Percentiles rank a stretch among this genome's conserved stretches.
Evolutionary conservation across 2,329 filamentous ascomycete genomes (phyloP).

Genomic region (Nannizziopsis arthrosporioides): DNA sequence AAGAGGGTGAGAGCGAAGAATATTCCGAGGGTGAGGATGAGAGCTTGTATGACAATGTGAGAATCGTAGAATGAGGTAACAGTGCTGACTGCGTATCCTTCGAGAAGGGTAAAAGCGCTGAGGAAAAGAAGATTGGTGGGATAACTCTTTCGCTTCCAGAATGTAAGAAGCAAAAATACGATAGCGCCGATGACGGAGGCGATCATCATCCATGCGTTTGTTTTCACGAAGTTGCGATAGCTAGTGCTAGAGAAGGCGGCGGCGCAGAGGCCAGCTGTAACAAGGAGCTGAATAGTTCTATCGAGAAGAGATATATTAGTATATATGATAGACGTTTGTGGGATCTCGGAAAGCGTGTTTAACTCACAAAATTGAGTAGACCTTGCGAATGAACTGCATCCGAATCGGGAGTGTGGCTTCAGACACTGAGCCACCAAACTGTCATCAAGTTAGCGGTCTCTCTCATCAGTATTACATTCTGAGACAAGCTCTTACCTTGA

Average conservation of each 20-base stretch:
- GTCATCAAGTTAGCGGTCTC: constrained; percentile 15
- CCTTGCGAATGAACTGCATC: constrained; percentile 93
- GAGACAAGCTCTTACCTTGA: constrained; percentile 54
- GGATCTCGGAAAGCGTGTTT: not conserved
- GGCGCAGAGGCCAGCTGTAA: constrained; percentile 67
- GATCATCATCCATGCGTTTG: constrained; percentile 73
- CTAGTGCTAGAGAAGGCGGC: constrained; percentile 70
- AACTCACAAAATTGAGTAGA: constrained; percentile 78
- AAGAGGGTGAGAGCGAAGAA: constrained; percentile 60
- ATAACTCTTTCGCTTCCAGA: constrained; percentile 92
- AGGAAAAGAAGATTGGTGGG: constrained; percentile 92
- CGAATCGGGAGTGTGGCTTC: constrained; percentile 92
- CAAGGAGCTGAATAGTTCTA: constrained; percentile 76
- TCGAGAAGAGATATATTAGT: not conserved
- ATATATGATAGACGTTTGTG: no score
- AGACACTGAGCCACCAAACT: constrained; percentile 86
- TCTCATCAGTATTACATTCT: not conserved
- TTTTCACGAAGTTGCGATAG: constrained; percentile 82
- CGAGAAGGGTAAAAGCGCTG: constrained; percentile 73
- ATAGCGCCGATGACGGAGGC: constrained; percentile 73
- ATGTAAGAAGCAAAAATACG: constrained; percentile 74
- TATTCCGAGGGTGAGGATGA: constrained; percentile 65
- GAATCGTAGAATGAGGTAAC: constrained; percentile 84
- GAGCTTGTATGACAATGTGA: constrained; percentile 75
- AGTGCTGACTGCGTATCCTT: constrained; percentile 88